phyloP scores from a whole-genome alignment of 805 yeast species.

The Starmerella vitae region DNA sequence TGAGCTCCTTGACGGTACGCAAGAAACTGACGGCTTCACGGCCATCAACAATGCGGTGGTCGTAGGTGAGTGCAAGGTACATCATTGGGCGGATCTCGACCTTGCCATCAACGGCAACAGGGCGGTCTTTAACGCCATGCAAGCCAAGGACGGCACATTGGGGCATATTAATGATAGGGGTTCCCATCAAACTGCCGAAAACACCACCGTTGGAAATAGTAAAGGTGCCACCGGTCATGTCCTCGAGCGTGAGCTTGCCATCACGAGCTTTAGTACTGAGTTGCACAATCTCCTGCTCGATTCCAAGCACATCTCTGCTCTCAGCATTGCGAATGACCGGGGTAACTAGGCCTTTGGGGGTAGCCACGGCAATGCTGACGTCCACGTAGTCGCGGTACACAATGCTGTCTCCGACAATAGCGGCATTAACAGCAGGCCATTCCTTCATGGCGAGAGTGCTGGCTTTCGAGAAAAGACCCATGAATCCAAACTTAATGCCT shows the following conservation, averaged over 20 bases:
- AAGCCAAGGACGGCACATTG: slow-evolving; percentile 96
- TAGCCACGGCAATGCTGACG: slow-evolving; percentile 92
- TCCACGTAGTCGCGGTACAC: slow-evolving; percentile 95
- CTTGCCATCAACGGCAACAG: slow-evolving; percentile 92
- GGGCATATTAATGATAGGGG: slow-evolving; percentile 96
- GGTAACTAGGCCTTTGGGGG: slow-evolving; percentile 97
- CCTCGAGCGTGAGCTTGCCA: slow-evolving; percentile 90
- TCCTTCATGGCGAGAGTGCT: slow-evolving; percentile 85
- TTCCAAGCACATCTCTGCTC: slow-evolving; percentile 70
- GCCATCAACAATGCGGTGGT: slow-evolving; percentile 95
- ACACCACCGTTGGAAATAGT: slow-evolving; percentile 99
- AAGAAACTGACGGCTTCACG: slow-evolving; percentile 97
- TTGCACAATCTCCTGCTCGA: slow-evolving; percentile 70
- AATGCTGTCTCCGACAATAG: slow-evolving; percentile 61
- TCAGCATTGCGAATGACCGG: slow-evolving; percentile 97
- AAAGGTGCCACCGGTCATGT: slow-evolving; percentile 98
- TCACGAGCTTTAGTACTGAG: slow-evolving; percentile 92
- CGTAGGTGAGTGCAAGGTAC: slow-evolving; percentile 97
- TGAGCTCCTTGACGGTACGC: slow-evolving; percentile 88
- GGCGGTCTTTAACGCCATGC: slow-evolving; percentile 95
- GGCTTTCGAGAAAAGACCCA: slow-evolving; percentile 97
- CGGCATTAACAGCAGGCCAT: slow-evolving; percentile 87
- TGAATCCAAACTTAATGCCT: slow-evolving; percentile 92
- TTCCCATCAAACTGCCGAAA: slow-evolving; percentile 93
- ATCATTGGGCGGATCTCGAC: slow-evolving; percentile 97